Evolutionary conservation across 306 rosid species (phyloP).

Genomic region (Alnus rubra): DNA sequence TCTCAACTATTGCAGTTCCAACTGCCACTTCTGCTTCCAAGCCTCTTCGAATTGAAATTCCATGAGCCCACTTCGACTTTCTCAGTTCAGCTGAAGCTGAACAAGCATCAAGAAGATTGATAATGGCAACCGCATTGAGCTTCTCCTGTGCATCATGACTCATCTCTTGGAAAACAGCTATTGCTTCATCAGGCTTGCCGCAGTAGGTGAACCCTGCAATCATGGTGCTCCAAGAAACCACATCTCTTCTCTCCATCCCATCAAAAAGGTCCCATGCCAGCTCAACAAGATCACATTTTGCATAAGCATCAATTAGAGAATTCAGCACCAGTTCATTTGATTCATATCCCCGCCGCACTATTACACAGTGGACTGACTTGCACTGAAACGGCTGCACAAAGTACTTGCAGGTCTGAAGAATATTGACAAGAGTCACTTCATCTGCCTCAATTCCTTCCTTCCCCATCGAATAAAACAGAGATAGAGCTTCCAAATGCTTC

Average conservation of each 20-base stretch:
- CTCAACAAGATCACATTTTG: constrained; percentile 42
- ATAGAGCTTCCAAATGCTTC: constrained; percentile 36
- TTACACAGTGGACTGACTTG: constrained; percentile 38
- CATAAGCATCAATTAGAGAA: constrained; percentile 46
- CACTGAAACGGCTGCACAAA: constrained; percentile 28
- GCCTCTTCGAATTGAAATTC: constrained; percentile 34
- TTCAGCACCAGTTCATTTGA: constrained; percentile 38
- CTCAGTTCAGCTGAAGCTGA: constrained; percentile 39
- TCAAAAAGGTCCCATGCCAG: constrained; percentile 35
- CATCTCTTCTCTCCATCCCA: constrained; percentile 38
- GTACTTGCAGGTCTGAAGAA: constrained; percentile 47
- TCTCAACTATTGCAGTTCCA: constrained; percentile 44
- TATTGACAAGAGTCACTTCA: constrained; percentile 44
- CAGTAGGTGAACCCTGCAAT: constrained; percentile 40
- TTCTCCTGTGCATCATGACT: constrained; percentile 25
- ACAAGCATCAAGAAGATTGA: constrained; percentile 46
- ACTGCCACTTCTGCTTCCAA: constrained; percentile 35
- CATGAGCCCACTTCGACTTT: constrained; percentile 49
- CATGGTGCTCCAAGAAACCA: constrained; percentile 56
- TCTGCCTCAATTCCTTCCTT: constrained; percentile 37
- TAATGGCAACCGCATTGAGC: constrained; percentile 36
- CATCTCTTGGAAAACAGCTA: constrained; percentile 38
- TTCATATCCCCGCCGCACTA: constrained; percentile 33
- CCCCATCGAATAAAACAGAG: constrained; percentile 34
- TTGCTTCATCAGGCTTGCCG: constrained; percentile 41